These are phyloP conservation scores for Paramyrothecium sp. DNA, from an alignment of 2,329 filamentous ascomycete genomes.

Conservation along the genomic window DNA sequence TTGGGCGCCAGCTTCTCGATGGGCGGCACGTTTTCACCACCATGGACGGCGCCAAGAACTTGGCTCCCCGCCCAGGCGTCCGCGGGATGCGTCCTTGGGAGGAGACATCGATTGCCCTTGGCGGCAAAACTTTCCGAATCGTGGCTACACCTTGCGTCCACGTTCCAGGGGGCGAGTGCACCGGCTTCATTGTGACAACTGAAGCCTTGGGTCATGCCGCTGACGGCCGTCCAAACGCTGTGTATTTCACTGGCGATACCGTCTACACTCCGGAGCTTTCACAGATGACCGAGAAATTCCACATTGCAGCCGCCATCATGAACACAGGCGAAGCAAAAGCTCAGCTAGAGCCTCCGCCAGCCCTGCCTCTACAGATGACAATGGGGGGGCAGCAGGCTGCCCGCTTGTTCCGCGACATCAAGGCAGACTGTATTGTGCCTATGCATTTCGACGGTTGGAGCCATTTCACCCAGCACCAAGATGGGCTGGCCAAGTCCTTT, in stretches of 20 bases:
- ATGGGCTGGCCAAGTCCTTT: constrained; percentile 31
- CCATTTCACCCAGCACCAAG: too few species aligned
- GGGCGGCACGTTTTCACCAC: constrained; percentile 46
- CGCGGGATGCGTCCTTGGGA: constrained; percentile 38
- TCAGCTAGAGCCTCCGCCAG: constrained; percentile 41
- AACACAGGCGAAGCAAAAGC: too few species aligned
- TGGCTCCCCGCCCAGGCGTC: constrained; percentile 40
- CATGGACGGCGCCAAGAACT: constrained; percentile 39
- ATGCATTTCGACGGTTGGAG: too few species aligned
- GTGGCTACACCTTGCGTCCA: constrained; percentile 33
- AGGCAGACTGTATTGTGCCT: constrained; percentile 37
- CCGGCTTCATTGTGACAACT: too few species aligned
- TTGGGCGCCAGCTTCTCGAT: constrained; percentile 42
- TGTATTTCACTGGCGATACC: too few species aligned
- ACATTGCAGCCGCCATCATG: too few species aligned
- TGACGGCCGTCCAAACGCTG: too few species aligned
- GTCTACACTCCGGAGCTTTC: too few species aligned
- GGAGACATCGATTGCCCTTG: constrained; percentile 44
- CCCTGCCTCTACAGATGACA: too few species aligned
- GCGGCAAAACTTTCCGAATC: constrained; percentile 38
- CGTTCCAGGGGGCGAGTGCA: constrained; percentile 43
- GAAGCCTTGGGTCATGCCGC: too few species aligned
- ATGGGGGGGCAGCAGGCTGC: constrained; percentile 43
- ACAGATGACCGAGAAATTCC: too few species aligned
- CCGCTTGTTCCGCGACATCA: constrained; percentile 33